Percentiles rank a stretch among this genome's conserved stretches.
phyloP scores from a whole-genome alignment of 495 filamentous ascomycete genomes.

The Cladorrhinum samala region DNA sequence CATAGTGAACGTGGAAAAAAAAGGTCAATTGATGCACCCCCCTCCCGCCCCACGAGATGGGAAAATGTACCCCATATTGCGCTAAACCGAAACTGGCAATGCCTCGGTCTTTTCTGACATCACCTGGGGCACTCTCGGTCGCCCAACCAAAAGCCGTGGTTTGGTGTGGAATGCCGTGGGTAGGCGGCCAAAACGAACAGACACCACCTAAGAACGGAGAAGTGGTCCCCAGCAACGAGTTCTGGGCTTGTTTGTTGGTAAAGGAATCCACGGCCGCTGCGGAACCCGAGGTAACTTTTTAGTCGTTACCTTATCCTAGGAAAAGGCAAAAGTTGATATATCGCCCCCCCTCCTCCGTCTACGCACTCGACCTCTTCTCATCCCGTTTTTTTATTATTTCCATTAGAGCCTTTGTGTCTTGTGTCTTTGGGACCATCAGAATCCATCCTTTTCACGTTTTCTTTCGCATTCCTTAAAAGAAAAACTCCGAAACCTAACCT shows the following conservation, averaged over 20 bases:
- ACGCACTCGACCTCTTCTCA: neutral
- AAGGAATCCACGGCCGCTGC: conserved; percentile 3
- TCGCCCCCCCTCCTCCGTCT: neutral
- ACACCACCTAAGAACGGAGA: neutral
- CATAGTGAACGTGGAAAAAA: conserved; percentile 1
- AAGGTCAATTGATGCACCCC: conserved; percentile 1
- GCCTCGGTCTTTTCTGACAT: conserved; percentile 35
- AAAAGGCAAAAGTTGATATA: neutral
- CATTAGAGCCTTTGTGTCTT: too few species aligned
- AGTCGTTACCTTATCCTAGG: neutral
- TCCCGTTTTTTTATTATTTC: neutral
- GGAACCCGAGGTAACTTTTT: conserved; percentile 15
- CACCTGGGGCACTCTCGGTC: conserved; percentile 20
- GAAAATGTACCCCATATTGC: conserved; percentile 16
- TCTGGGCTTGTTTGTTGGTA: neutral
- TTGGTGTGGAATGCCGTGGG: neutral
- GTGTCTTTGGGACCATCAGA: too few species aligned
- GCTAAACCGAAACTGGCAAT: conserved; percentile 28
- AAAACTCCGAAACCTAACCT: too few species aligned
- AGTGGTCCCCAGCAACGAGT: conserved; percentile 9
- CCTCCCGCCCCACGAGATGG: conserved; percentile 17
- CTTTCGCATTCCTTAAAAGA: too few species aligned
- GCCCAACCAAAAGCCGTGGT: conserved; percentile 1
- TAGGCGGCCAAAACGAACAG: neutral
- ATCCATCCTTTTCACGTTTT: neutral